Evolutionary conservation across 2,329 filamentous ascomycete genomes (phyloP).

Genomic region (Nigrograna mackinnonii): DNA sequence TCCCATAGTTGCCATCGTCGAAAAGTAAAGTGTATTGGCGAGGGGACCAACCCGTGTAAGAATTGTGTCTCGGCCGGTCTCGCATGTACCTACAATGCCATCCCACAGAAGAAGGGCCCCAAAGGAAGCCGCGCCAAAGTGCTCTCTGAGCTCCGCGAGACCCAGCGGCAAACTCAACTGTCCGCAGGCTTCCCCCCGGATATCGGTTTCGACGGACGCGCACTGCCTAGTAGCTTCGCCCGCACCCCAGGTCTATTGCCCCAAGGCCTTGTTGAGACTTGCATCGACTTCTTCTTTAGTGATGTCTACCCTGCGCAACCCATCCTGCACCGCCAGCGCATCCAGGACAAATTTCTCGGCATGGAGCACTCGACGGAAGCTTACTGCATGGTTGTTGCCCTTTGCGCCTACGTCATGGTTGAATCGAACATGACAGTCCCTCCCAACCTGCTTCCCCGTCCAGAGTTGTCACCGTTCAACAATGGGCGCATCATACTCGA

Average conservation of each 20-base stretch:
- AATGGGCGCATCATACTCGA: constrained; percentile 61
- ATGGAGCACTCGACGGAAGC: constrained; percentile 59
- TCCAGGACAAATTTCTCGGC: constrained; percentile 57
- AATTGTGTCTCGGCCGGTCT: constrained; percentile 63
- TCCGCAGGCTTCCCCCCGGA: constrained; percentile 43
- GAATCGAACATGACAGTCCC: constrained; percentile 52
- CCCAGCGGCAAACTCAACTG: constrained; percentile 48
- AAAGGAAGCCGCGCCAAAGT: constrained; percentile 66
- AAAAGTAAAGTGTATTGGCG: constrained; percentile 56
- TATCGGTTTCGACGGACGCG: constrained; percentile 44
- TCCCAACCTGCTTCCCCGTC: constrained; percentile 51
- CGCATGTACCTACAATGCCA: constrained; percentile 66
- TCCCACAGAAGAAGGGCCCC: constrained; percentile 66
- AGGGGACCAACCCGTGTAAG: constrained; percentile 59
- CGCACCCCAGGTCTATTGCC: constrained; percentile 54
- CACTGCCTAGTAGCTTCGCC: constrained; percentile 47
- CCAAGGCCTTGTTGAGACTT: constrained; percentile 54
- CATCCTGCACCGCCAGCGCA: constrained; percentile 55
- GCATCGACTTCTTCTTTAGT: constrained; percentile 64
- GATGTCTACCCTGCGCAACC: constrained; percentile 69
- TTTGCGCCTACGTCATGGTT: constrained; percentile 56
- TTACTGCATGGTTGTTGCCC: constrained; percentile 59
- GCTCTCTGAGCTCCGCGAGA: constrained; percentile 64
- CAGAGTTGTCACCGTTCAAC: constrained; percentile 43
- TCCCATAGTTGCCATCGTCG: constrained; percentile 47